phyloP scores from a whole-genome alignment of 768 basidiomycete species.

The Cystofilobasidium capitatum region DNA sequence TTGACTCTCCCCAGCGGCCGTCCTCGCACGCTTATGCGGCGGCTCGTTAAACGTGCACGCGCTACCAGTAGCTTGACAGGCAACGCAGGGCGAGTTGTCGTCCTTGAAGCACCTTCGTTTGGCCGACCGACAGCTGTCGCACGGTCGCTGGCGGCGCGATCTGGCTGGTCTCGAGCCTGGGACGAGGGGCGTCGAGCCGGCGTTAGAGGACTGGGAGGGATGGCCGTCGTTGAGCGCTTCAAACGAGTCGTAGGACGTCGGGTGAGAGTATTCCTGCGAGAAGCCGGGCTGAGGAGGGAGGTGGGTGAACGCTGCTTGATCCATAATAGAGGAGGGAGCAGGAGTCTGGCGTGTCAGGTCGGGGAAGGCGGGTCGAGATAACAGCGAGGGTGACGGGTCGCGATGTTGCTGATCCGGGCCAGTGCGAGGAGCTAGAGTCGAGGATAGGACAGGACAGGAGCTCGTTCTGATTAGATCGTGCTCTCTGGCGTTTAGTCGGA shows the following conservation, averaged over 20 bases:
- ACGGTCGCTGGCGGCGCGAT: background rate
- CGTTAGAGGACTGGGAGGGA: background rate
- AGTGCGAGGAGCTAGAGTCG: too few species aligned
- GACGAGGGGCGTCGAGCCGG: background rate
- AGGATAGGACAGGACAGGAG: too few species aligned
- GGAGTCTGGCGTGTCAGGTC: background rate
- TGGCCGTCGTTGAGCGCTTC: too few species aligned
- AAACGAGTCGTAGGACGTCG: too few species aligned
- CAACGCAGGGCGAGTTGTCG: constrained; percentile 17
- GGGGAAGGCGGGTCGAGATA: background rate
- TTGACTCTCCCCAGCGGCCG: background rate
- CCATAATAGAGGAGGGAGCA: background rate
- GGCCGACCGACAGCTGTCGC: constrained; percentile 10
- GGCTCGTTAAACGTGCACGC: constrained; percentile 18
- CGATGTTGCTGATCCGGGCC: too few species aligned
- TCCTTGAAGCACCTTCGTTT: constrained; percentile 23
- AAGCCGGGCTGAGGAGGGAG: background rate
- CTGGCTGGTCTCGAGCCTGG: background rate
- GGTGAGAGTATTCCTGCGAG: too few species aligned
- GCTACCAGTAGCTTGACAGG: constrained; percentile 1
- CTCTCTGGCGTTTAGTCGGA: too few species aligned
- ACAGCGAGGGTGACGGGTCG: too few species aligned
- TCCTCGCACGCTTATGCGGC: constrained; percentile 16
- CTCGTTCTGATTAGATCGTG: too few species aligned
- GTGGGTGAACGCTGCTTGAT: background rate